A percentile compares a stretch with the other conserved stretches of the same genome.
Conservation (phyloP, 1,139 yeast species). For the Scheffersomyces lignicola region DNA sequence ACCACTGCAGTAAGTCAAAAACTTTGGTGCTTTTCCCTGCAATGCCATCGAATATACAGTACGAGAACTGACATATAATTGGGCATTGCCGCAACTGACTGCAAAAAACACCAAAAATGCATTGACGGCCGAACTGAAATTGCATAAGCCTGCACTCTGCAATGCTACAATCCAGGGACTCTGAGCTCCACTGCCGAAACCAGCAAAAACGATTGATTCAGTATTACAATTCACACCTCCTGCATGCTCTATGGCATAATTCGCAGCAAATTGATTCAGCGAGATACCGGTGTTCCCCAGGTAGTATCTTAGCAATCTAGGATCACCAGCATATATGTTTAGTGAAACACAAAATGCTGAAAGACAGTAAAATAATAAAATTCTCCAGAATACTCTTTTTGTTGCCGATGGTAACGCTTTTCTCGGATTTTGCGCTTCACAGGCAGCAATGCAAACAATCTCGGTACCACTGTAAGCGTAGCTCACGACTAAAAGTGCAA, state of each 20-base stretch:
- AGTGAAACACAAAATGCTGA: conserved; percentile 73
- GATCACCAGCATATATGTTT: conserved; percentile 75
- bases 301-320: conserved; percentile 58
- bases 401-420: conserved; percentile 79
- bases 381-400: conserved; percentile 70
- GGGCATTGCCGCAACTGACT: conserved; percentile 74
- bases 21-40: conserved; percentile 65
- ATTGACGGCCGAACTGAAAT: conserved; percentile 60
- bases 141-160: conserved; percentile 66
- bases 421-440: conserved; percentile 82
- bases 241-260: conserved; percentile 36
- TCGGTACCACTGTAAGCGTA: conserved; percentile 83
- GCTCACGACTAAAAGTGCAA: conserved; percentile 64
- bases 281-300: conserved; percentile 35
- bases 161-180: conserved; percentile 83
- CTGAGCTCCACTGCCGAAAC: conserved; percentile 60
- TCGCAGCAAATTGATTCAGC: conserved; percentile 21
- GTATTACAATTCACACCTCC: conserved; percentile 42
- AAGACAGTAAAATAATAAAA: conserved; percentile 64
- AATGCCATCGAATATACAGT: conserved; percentile 74
- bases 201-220: conserved; percentile 40
- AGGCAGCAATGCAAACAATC: conserved; percentile 80
- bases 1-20: conserved; percentile 59
- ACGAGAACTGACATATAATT: conserved; percentile 75
- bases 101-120: conserved; percentile 74